A percentile compares a stretch with the other conserved stretches of the same genome.
Conservation (phyloP, 2,329 filamentous ascomycete genomes). For the Mycogone perniciosa region DNA sequence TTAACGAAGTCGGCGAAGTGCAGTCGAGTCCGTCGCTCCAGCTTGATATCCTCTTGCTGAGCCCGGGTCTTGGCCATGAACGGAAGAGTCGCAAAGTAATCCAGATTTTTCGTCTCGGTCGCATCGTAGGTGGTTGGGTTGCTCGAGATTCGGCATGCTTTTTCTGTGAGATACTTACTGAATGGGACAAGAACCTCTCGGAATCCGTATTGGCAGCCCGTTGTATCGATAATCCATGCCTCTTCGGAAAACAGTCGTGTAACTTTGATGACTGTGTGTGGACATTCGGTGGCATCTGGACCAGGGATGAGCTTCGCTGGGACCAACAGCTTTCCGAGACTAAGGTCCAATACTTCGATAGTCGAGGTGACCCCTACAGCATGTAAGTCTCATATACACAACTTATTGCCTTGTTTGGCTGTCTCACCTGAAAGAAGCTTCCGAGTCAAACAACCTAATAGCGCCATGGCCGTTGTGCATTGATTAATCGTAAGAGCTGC, state of each 20-base stretch:
- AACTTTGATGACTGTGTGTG: conserved; percentile 10
- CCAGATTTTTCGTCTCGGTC: conserved; percentile 12
- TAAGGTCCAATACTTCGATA: neutral
- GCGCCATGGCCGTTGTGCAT: neutral
- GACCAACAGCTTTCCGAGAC: neutral
- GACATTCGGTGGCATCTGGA: neutral
- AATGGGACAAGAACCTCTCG: conserved; percentile 12
- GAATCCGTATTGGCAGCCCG: conserved; percentile 15
- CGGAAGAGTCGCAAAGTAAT: conserved; percentile 5
- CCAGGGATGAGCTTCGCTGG: conserved; percentile 6
- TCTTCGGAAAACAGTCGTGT: neutral
- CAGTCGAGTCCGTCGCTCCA: conserved; percentile 10
- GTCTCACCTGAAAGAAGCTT: neutral
- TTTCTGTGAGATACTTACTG: conserved; percentile 10
- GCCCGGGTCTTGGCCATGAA: neutral
- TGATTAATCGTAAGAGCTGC: neutral
- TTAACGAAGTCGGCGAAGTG: conserved; percentile 12
- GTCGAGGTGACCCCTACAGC: neutral
- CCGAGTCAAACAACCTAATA: neutral
- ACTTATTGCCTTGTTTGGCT: neutral
- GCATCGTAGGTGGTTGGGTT: conserved; percentile 1
- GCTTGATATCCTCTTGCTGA: conserved; percentile 4
- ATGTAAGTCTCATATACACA: too few relatives aligned
- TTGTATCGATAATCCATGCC: conserved; percentile 14
- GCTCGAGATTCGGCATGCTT: neutral